Base-by-base conservation (phyloP, 495 filamentous ascomycete species). In the Penicillium parvum region DNA sequence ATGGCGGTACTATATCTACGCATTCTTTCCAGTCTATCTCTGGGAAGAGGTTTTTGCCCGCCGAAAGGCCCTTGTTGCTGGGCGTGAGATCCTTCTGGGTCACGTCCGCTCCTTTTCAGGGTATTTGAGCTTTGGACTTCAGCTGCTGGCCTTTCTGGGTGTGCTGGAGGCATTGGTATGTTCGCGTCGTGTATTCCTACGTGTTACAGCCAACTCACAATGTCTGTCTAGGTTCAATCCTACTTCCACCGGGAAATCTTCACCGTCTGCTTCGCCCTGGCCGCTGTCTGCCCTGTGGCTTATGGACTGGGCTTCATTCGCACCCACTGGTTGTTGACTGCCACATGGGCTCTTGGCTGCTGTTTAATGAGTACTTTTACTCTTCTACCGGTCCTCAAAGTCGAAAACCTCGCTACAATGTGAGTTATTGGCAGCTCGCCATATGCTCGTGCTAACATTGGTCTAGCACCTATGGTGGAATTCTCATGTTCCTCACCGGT, bases 21-120 rank as follows among this genome's bases (percentile, higher is more conserved):
- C 80, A 4, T 73, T 91, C 50, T 99, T 97, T 61, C 91, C 94
- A 0, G 80, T 92, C 2, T 78, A 83, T 32, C 96, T 99, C 72
- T 99, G 94, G 92, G 90, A 96, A 58, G 94, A 95, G 53, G 89
- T 97, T 0, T 88, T 85, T 59, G 88, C 86, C 3, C 79, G 88
- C 7, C 73, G 90, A 32, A 74, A 76, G 36, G 81, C 87, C 38
- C 55, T 96, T 30, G 48, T 63, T 32, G 74, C 82, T 46, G 92
- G 90, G 7, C 75, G 76, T 29, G 74, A 75, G 46, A 75, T 78
- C 35, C 60, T 97, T 11, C 76, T 96, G 37, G 75, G 77, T 4
- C 76, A 89, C 50, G 67, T 91, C 22, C 65, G 70, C 32, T 78
- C 82, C 1, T 66, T 77, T 20, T 64, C 67, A 25, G 77, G 72